Evolutionary conservation across 2,329 filamentous ascomycete species (phyloP).

Genomic region (Aspergillus sp.): DNA sequence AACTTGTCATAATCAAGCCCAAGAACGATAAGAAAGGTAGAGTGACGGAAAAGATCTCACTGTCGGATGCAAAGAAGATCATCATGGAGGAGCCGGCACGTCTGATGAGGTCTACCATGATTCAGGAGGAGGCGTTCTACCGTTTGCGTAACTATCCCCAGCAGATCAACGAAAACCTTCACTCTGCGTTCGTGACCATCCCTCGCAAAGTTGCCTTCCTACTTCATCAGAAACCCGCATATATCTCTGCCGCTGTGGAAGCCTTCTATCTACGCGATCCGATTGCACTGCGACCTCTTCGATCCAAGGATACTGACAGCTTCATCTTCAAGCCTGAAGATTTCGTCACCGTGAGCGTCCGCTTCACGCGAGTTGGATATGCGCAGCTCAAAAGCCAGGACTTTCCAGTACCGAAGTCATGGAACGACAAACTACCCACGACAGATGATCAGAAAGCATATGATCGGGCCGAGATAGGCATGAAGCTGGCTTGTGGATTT

Average conservation of each 20-base stretch:
- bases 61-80: conserved; percentile 65
- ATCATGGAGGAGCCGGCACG: conserved; percentile 59
- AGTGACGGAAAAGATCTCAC: conserved; percentile 54
- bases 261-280: conserved; percentile 91
- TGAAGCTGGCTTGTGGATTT: conserved; percentile 88
- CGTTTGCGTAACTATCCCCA: conserved; percentile 79
- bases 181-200: conserved; percentile 71
- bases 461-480: conserved; percentile 66
- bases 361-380: conserved; percentile 85
- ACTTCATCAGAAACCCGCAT: conserved; percentile 71
- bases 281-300: conserved; percentile 68
- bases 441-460: conserved; percentile 48
- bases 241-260: conserved; percentile 82
- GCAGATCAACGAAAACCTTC: conserved; percentile 73
- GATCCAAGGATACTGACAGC: conserved; percentile 54
- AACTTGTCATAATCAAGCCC: conserved; percentile 70
- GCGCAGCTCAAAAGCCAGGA: conserved; percentile 87
- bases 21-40: conserved; percentile 48
- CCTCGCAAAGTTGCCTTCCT: conserved; percentile 81
- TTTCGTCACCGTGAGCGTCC: conserved; percentile 74
- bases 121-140: conserved; percentile 90
- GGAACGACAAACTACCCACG: conserved; percentile 48
- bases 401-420: conserved; percentile 67
- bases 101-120: conserved; percentile 69
- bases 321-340: conserved; percentile 74